phyloP scores from a whole-genome alignment of 2,329 filamentous ascomycete genomes.

The Penicillium hesseltinei region DNA sequence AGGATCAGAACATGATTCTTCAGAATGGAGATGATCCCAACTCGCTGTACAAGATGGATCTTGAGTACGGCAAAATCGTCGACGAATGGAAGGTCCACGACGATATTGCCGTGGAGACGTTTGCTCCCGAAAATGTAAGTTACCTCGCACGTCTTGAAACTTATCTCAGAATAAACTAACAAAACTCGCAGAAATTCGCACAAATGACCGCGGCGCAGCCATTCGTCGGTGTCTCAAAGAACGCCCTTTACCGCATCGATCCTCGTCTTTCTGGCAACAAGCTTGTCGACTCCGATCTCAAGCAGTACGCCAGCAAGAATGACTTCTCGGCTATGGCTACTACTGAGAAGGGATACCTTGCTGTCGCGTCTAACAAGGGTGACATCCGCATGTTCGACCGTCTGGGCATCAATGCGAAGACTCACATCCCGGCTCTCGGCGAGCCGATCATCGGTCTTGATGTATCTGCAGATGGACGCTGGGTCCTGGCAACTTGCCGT shows the following conservation, averaged over 20 bases:
- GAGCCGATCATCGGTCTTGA: slow-evolving; percentile 94
- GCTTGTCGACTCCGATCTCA: slow-evolving; percentile 86
- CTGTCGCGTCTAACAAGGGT: slow-evolving; percentile 95
- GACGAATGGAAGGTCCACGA: slow-evolving; percentile 99
- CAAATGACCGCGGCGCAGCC: slow-evolving; percentile 96
- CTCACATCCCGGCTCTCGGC: slow-evolving; percentile 89
- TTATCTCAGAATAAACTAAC: slow-evolving; percentile 25
- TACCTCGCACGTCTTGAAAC: background rate
- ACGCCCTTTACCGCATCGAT: slow-evolving; percentile 90
- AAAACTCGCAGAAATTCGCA: slow-evolving; percentile 70
- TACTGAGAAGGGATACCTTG: slow-evolving; percentile 94
- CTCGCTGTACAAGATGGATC: slow-evolving; percentile 93
- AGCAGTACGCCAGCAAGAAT: slow-evolving; percentile 96
- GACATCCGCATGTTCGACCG: slow-evolving; percentile 96
- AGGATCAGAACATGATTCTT: slow-evolving; percentile 84
- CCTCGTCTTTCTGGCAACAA: slow-evolving; percentile 87
- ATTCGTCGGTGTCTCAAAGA: slow-evolving; percentile 88
- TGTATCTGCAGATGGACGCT: slow-evolving; percentile 91
- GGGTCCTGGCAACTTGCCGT: slow-evolving; percentile 89
- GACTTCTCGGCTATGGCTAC: slow-evolving; percentile 94
- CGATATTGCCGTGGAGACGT: slow-evolving; percentile 86
- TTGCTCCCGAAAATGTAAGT: slow-evolving; percentile 79
- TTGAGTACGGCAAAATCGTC: slow-evolving; percentile 95
- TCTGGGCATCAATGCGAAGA: slow-evolving; percentile 95
- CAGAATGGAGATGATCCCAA: slow-evolving; percentile 82